Conservation (phyloP, 805 yeast genomes). For the Huiozyma naganishii region DNA sequence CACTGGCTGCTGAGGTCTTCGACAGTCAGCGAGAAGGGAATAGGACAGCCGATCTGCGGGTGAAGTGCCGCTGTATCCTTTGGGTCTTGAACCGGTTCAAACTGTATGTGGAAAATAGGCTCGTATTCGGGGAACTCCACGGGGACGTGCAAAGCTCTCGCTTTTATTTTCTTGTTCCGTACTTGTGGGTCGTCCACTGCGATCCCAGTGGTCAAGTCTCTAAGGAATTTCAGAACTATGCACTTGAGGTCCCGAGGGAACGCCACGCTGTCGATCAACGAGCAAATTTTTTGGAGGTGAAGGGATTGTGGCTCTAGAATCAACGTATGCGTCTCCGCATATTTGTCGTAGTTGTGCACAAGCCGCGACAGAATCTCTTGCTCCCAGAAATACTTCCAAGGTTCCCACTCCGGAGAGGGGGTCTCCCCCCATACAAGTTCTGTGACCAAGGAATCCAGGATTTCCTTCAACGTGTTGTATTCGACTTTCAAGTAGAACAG, state of each 20-base stretch:
- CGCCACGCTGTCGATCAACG: no score
- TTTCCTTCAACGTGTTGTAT: constrained; percentile 20
- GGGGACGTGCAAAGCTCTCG: constrained; percentile 16
- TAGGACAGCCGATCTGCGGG: constrained; percentile 14
- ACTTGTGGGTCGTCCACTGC: constrained; percentile 15
- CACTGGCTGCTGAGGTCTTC: constrained; percentile 14
- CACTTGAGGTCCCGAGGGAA: neutral
- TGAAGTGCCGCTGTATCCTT: neutral
- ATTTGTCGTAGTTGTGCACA: constrained; percentile 15
- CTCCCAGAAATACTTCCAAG: constrained; percentile 21
- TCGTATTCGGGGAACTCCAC: constrained; percentile 20
- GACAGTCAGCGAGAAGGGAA: constrained; percentile 10
- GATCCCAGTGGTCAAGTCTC: constrained; percentile 10
- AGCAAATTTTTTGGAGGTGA: neutral
- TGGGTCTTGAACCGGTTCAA: constrained; percentile 1
- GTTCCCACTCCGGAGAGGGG: constrained; percentile 9
- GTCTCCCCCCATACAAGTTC: constrained; percentile 21
- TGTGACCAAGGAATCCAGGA: constrained; percentile 19
- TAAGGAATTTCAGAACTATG: constrained; percentile 2
- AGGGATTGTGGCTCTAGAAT: constrained; percentile 1
- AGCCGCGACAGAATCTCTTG: constrained; percentile 12
- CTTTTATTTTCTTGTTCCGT: constrained; percentile 14
- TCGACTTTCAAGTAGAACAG: constrained; percentile 13
- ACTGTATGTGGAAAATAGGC: constrained; percentile 16
- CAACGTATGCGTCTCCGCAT: constrained; percentile 8